Evolutionary conservation across 495 filamentous ascomycete genomes (phyloP).

Genomic region (Thozetella sp.): DNA sequence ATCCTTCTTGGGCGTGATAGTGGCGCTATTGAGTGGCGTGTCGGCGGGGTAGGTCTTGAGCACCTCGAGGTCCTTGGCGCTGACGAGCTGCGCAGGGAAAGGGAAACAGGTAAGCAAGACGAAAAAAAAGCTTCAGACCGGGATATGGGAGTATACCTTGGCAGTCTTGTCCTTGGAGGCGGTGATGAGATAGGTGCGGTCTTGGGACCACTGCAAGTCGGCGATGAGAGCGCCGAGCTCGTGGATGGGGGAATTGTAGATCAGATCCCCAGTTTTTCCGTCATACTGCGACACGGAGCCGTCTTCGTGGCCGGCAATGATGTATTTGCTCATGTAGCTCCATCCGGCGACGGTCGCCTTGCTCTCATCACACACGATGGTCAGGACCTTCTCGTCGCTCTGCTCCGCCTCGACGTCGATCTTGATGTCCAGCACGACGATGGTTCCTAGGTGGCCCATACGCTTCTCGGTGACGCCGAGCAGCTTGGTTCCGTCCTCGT

Average conservation of each 20-base stretch:
- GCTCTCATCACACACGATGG: slow-evolving; percentile 88
- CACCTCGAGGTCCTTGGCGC: slow-evolving; percentile 79
- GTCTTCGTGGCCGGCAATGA: slow-evolving; percentile 97
- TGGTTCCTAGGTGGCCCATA: slow-evolving; percentile 91
- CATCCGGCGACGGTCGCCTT: slow-evolving; percentile 97
- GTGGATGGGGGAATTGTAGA: slow-evolving; percentile 79
- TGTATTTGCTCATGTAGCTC: slow-evolving; percentile 90
- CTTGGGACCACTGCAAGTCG: slow-evolving; percentile 91
- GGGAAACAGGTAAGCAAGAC: slow-evolving; percentile 10
- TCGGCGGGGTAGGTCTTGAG: slow-evolving; percentile 91
- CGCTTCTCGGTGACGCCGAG: slow-evolving; percentile 97
- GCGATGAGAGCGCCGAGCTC: slow-evolving; percentile 83
- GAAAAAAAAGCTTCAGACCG: not conserved
- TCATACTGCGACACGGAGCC: slow-evolving; percentile 94
- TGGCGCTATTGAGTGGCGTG: slow-evolving; percentile 95
- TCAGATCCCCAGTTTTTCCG: slow-evolving; percentile 84
- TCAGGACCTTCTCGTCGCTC: slow-evolving; percentile 75
- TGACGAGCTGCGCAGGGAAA: slow-evolving; percentile 63
- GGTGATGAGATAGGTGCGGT: slow-evolving; percentile 97
- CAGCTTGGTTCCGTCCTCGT: slow-evolving; percentile 83
- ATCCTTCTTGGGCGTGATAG: slow-evolving; percentile 91
- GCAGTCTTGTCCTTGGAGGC: slow-evolving; percentile 97
- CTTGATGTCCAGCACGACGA: slow-evolving; percentile 85
- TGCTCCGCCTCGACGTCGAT: slow-evolving; percentile 82
- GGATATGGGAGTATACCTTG: slow-evolving; percentile 59